Conservation (phyloP, 176 grass and related monocot genomes). For the Stipa capillata region DNA sequence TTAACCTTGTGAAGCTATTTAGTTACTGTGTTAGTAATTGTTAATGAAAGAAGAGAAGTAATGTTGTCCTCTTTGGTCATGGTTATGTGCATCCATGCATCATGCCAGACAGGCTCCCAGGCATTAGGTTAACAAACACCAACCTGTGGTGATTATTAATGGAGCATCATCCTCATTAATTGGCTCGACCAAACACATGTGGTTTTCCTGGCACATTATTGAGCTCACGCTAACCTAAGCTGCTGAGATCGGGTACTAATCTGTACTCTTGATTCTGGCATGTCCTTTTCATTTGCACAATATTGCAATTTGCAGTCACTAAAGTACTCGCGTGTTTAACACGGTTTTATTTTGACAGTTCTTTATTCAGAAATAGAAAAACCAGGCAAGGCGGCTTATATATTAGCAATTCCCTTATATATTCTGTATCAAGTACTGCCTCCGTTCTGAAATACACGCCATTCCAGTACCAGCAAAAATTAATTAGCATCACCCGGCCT, state of each 20-base stretch:
- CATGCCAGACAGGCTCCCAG: not conserved
- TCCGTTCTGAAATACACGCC: not conserved
- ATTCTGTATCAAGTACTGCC: not conserved
- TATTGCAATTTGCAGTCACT: not conserved
- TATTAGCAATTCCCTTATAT: too few species aligned
- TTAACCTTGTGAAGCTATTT: slow-evolving; percentile 15
- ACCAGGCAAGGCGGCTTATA: not conserved
- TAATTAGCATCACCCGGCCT: not conserved
- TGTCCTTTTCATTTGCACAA: not conserved
- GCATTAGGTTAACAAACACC: slow-evolving; percentile 5
- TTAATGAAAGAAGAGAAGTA: not conserved
- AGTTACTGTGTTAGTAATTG: not conserved
- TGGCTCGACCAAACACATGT: not conserved
- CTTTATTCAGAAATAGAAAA: not conserved
- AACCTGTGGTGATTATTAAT: not conserved
- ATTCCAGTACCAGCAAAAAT: not conserved
- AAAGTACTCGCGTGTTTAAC: not conserved
- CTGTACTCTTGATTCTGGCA: not conserved
- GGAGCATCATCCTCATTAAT: not conserved
- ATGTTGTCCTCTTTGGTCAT: not conserved
- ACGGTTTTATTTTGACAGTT: not conserved
- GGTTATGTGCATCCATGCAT: not conserved
- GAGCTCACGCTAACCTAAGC: not conserved
- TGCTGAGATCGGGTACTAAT: not conserved
- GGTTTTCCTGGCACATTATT: not conserved